Evolutionary conservation across 2,329 filamentous ascomycete species (phyloP).

Genomic region (Xylariales sp.): DNA sequence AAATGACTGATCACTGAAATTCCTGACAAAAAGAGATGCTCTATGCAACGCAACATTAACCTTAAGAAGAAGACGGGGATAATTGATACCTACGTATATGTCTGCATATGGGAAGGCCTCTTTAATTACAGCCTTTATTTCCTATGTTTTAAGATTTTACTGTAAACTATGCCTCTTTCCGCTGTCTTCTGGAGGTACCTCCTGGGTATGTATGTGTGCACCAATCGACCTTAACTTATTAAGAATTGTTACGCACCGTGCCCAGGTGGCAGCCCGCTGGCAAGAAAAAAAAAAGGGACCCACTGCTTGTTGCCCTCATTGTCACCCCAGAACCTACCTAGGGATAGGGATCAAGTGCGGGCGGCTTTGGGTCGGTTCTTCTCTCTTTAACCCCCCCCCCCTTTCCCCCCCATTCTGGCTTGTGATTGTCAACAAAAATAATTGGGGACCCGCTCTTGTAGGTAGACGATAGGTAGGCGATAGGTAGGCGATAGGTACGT

Average conservation of each 20-base stretch:
- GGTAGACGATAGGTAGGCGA: no score
- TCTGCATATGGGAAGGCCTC: not conserved
- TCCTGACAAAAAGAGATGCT: not conserved
- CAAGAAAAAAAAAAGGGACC: not conserved
- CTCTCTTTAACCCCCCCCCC: not conserved
- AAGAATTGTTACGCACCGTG: slow-evolving; percentile 6
- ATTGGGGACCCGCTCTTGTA: slow-evolving; percentile 40
- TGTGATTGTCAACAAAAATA: slow-evolving; percentile 50
- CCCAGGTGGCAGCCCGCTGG: slow-evolving; percentile 22
- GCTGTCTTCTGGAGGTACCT: no score
- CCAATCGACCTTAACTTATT: not conserved
- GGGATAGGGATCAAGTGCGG: slow-evolving; percentile 12
- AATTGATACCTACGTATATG: not conserved
- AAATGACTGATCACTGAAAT: not conserved
- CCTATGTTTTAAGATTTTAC: no score
- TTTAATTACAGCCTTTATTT: no score
- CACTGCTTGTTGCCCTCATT: not conserved
- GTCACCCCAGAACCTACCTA: not conserved
- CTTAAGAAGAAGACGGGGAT: not conserved
- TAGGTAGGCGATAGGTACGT: not conserved
- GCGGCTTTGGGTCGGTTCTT: slow-evolving; percentile 5
- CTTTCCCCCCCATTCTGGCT: slow-evolving; percentile 24
- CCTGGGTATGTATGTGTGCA: no score
- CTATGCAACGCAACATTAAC: no score
- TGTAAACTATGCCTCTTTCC: no score